These are phyloP conservation scores for Acorus calamus DNA, from an alignment of 106 monocot species.

Conservation along the genomic window DNA sequence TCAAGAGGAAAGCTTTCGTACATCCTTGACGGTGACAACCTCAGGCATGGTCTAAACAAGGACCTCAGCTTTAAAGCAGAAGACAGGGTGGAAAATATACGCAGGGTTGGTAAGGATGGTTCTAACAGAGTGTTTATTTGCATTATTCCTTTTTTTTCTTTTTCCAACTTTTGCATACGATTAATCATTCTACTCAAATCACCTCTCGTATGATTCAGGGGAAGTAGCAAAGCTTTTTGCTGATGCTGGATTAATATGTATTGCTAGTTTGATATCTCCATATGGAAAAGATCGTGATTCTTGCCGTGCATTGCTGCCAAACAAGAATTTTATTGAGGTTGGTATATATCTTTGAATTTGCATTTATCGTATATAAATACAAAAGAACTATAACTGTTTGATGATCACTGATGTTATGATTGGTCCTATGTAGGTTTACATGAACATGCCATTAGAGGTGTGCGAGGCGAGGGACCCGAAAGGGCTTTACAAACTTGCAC, in stretches of 20 bases:
- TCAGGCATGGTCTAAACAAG: conserved; percentile 78
- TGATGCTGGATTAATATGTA: conserved; percentile 81
- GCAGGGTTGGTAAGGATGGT: conserved; percentile 57
- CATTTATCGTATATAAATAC: no score
- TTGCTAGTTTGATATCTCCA: conserved; percentile 87
- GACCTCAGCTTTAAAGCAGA: conserved; percentile 76
- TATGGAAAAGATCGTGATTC: conserved; percentile 74
- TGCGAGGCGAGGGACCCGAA: conserved; percentile 86
- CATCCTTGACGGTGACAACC: conserved; percentile 85
- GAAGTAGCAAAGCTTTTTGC: conserved; percentile 85
- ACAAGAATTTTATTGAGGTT: conserved; percentile 67
- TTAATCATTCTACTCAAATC: neutral
- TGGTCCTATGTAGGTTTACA: conserved; percentile 46
- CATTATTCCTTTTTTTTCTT: neutral
- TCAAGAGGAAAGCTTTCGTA: conserved; percentile 65
- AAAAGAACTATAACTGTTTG: neutral
- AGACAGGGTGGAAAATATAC: conserved; percentile 79
- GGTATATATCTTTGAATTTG: neutral
- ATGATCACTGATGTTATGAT: neutral
- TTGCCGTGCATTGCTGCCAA: conserved; percentile 55
- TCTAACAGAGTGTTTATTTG: neutral
- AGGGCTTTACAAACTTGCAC: conserved; percentile 91
- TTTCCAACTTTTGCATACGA: neutral
- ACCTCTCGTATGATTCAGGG: conserved; percentile 14
- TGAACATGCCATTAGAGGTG: conserved; percentile 80